Conservation (phyloP, 2,329 filamentous ascomycete genomes). For the Penicillium sp. region DNA sequence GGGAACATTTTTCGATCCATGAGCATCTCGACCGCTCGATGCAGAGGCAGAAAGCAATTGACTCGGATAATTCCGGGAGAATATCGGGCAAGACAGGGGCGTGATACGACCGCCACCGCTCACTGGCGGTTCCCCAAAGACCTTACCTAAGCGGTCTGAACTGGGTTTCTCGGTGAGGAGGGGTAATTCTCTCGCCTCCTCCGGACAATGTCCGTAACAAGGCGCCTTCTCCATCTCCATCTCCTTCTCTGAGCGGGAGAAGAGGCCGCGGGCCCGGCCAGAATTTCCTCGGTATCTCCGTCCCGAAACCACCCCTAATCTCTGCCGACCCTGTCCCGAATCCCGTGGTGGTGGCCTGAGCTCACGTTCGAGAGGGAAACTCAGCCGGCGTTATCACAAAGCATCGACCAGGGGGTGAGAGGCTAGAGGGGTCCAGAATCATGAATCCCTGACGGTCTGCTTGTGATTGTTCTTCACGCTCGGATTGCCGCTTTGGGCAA, state of each 20-base stretch:
- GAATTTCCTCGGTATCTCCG: slow-evolving; percentile 30
- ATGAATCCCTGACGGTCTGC: background rate
- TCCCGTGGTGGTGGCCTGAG: slow-evolving; percentile 33
- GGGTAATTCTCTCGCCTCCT: slow-evolving; percentile 3
- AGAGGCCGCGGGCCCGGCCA: slow-evolving; percentile 18
- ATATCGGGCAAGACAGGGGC: slow-evolving; percentile 23
- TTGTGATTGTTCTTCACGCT: slow-evolving; percentile 2
- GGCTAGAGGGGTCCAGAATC: background rate
- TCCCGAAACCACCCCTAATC: slow-evolving; percentile 22
- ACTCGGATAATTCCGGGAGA: slow-evolving; percentile 29
- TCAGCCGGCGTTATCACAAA: slow-evolving; percentile 9
- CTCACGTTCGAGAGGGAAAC: slow-evolving; percentile 18
- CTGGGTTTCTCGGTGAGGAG: slow-evolving; percentile 29
- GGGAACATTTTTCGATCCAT: slow-evolving; percentile 1
- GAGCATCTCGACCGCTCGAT: slow-evolving; percentile 8
- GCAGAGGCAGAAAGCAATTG: slow-evolving; percentile 12
- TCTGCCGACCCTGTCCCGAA: slow-evolving; percentile 31
- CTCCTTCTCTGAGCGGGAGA: slow-evolving; percentile 8
- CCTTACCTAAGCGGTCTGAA: slow-evolving; percentile 25
- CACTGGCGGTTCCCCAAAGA: slow-evolving; percentile 18
- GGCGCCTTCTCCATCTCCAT: slow-evolving; percentile 1
- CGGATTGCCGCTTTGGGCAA: slow-evolving; percentile 21
- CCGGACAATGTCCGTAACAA: slow-evolving; percentile 8
- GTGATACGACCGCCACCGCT: slow-evolving; percentile 16
- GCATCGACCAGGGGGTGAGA: background rate